Percentiles rank a stretch among this genome's conserved stretches.
These are phyloP conservation scores for Willaertia magna DNA, from an alignment of 208 protist genomes.

Conservation along the genomic window DNA sequence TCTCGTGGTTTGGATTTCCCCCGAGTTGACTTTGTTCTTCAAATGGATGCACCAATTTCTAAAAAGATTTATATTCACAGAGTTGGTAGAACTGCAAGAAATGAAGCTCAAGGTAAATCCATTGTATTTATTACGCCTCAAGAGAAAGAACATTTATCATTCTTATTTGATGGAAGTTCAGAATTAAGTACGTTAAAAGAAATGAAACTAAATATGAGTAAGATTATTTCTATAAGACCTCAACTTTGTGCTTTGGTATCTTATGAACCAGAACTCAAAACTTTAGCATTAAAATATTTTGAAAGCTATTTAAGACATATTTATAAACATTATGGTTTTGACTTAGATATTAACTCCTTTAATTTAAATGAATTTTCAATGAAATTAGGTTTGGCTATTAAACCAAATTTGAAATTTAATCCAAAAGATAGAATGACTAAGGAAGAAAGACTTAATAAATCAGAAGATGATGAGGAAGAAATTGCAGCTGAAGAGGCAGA, in stretches of 20 bases:
- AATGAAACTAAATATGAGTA: background rate
- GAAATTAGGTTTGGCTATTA: background rate
- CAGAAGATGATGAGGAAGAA: background rate
- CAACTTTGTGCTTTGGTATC: background rate
- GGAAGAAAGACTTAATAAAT: background rate
- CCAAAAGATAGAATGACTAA: background rate
- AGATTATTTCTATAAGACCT: background rate
- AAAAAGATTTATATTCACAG: conserved; percentile 45
- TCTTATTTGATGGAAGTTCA: background rate
- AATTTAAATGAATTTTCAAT: background rate
- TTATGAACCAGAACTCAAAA: background rate
- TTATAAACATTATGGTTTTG: background rate
- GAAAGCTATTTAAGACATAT: background rate
- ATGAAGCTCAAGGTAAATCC: conserved; percentile 8
- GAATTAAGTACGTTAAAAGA: background rate
- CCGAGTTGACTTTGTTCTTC: conserved; percentile 42
- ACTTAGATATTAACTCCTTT: background rate
- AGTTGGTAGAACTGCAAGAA: conserved; percentile 40
- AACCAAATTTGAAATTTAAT: background rate
- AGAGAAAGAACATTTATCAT: background rate
- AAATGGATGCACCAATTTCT: conserved; percentile 32
- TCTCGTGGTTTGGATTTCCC: conserved; percentile 40
- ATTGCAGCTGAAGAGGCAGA: background rate
- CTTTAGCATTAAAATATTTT: background rate
- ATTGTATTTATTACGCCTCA: background rate